phyloP scores from a whole-genome alignment of 2,329 filamentous ascomycete genomes.

The Colletotrichum destructivum region DNA sequence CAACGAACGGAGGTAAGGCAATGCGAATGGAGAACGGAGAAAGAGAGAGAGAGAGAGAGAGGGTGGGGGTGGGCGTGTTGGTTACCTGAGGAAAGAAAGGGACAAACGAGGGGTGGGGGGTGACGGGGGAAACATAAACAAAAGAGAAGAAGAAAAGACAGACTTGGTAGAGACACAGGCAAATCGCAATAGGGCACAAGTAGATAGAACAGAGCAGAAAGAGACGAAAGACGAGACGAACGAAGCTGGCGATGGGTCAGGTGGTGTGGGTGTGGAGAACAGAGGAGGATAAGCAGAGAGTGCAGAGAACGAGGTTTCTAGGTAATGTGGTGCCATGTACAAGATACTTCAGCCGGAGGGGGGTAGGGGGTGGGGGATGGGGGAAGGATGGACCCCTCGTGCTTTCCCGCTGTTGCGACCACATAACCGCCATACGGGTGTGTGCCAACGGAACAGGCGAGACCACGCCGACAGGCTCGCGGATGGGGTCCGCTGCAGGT shows the following conservation, averaged over 20 bases:
- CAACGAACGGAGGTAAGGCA: conserved; percentile 14
- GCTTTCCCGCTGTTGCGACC: background rate
- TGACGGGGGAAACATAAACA: background rate
- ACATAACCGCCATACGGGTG: background rate
- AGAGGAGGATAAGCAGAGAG: background rate
- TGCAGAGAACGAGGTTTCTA: conserved; percentile 6
- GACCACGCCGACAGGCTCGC: background rate
- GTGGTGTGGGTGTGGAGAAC: conserved; percentile 8
- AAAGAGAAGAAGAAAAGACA: conserved; percentile 6
- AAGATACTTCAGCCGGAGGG: conserved; percentile 6
- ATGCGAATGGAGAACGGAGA: background rate
- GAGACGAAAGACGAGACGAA: background rate
- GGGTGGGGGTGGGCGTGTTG: background rate
- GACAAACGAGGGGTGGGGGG: background rate
- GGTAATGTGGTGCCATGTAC: background rate
- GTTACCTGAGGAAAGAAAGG: conserved; percentile 1
- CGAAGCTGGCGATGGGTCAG: background rate
- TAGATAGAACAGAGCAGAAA: too few relatives aligned
- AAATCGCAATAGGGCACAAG: too few relatives aligned
- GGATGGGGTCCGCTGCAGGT: conserved; percentile 13
- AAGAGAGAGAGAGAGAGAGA: background rate
- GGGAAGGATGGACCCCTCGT: background rate
- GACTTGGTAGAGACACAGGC: background rate
- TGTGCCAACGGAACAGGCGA: conserved; percentile 12
- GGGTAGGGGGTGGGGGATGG: too few relatives aligned